Evolutionary conservation across 345 rosid genomes (phyloP), one percentile per base, ranked within the genome.

Genomic region (Lenwebbia sp.): DNA sequence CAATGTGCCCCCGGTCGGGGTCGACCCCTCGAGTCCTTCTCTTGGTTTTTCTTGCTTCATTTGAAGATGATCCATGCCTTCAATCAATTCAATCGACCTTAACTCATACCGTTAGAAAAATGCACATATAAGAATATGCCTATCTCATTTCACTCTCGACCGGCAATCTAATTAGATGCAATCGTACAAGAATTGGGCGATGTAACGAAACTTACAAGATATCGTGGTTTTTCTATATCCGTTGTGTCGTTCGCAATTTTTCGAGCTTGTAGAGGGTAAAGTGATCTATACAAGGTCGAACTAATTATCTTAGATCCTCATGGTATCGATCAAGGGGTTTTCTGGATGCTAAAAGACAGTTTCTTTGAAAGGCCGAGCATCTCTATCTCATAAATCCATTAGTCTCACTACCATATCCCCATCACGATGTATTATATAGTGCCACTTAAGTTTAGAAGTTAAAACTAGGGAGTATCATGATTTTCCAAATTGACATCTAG

Each of bases 301-400:
- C 1, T 28, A 30, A 62, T 0, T 0, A 62, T 19, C 0, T 30
- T 15, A 0, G 11, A 30, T 15, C 0, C 19, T 62, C 12, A 30
- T 7, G 75, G 5, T 14, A 9, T 62, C 0, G 41, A 30, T 28
- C 19, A 62, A 30, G 7, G 22, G 1, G 11, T 62, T 30, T 30
- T 62, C 0, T 30, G 75, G 40, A 62, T 40, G 30, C 5, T 15
- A 14, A 62, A 62, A 28, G 75, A 62, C 40, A 62, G 22, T 21
- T 30, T 22, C 41, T 28, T 30, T 7, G 40, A 19, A 30, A 30
- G 54, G 54, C 54, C 54, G 6, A 52, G 54, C 54, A 14, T 52
- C 5, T 6, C 54, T 6, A 15, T 14, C 54, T 52, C 19, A 15
- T 6, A 17, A 52, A 15, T 14, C 54, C 21, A 52, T 52, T 15